Base-by-base conservation (phyloP, 257 asterid genomes). In the Lithospermum erythrorhizon region DNA sequence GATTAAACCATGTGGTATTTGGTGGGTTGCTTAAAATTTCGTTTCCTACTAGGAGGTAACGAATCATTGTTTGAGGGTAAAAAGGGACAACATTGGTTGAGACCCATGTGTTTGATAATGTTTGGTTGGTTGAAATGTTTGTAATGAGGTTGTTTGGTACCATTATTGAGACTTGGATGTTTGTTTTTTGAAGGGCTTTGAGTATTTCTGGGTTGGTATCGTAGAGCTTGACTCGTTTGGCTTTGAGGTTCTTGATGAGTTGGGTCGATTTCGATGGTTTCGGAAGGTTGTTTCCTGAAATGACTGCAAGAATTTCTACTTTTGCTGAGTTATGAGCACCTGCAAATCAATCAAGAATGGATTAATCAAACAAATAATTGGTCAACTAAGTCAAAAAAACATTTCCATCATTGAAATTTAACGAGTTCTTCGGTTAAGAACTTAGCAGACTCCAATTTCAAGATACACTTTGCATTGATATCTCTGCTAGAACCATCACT, bases 1-100 rank as follows among this genome's bases (percentile, higher is more conserved):
- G 87, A 32, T 76, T 29, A 75, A 80, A 86, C 98, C 95, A 88
- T 67, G 98, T 88, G 21, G 94, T 55, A 25, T 81, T 79, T 0
- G 89, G 87, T 37, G 66, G 81, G 79, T 64, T 79, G 79, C 95
- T 88, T 2, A 88, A 75, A 68, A 91, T 86, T 61, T 91, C 98
- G 63, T 91, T 91, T 29, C 98, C 98, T 41, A 91, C 78, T 6
- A 91, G 82, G 57, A 91, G 88, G 89, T 91, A 91, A 30, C 95
- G 95, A 71, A 88, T 88, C 76, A 73, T 81, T 4, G 94, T 82
- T 21, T 79, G 21, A 14, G 84, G 88, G 83, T 82, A 86, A 59
- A 79, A 88, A 0, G 95, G 90, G 0, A 70, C 80, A 37, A 86
- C 90, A 54, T 88, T 82, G 18, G 75, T 62, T 22, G 59, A 53